A percentile compares a stretch with the other conserved stretches of the same genome.
phyloP scores from a whole-genome alignment of 1,284 basidiomycete species.

The Rhodotorula sp. region DNA sequence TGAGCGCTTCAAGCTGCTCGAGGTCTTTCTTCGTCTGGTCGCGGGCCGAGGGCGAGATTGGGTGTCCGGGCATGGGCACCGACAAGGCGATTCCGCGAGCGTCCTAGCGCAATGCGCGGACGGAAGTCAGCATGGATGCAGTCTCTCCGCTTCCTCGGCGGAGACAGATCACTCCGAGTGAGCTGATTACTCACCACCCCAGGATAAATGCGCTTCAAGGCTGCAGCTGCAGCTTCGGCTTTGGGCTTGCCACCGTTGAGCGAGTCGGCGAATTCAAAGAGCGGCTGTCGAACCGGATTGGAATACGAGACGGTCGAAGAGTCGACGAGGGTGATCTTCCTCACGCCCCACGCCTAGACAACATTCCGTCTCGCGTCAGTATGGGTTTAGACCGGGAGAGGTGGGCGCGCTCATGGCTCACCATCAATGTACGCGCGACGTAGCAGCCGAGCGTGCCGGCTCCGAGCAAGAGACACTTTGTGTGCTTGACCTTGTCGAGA shows the following conservation, averaged over 20 bases:
- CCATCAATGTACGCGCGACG: conserved; percentile 84
- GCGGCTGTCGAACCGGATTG: conserved; percentile 92
- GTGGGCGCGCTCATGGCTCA: conserved; percentile 49
- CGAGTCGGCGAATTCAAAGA: conserved; percentile 94
- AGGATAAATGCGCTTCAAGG: conserved; percentile 84
- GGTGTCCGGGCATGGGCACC: conserved; percentile 98
- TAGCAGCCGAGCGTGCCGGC: conserved; percentile 97
- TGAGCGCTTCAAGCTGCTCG: conserved; percentile 67
- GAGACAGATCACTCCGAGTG: background rate
- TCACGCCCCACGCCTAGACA: conserved; percentile 85
- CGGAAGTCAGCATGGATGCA: background rate
- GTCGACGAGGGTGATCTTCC: conserved; percentile 90
- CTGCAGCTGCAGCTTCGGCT: conserved; percentile 85
- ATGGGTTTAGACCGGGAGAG: background rate
- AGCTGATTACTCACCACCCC: conserved; percentile 66
- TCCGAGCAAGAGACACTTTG: conserved; percentile 81
- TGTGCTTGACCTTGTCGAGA: conserved; percentile 77
- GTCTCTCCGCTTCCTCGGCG: background rate
- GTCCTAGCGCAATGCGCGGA: conserved; percentile 57
- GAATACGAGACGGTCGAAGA: conserved; percentile 89
- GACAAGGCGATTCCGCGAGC: conserved; percentile 71
- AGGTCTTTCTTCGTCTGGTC: conserved; percentile 68
- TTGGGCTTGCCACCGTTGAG: conserved; percentile 91
- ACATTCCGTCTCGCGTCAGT: background rate
- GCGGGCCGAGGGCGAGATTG: conserved; percentile 60